phyloP scores from a whole-genome alignment of 345 rosid genomes.

The Eucalyptus guilfoylei region DNA sequence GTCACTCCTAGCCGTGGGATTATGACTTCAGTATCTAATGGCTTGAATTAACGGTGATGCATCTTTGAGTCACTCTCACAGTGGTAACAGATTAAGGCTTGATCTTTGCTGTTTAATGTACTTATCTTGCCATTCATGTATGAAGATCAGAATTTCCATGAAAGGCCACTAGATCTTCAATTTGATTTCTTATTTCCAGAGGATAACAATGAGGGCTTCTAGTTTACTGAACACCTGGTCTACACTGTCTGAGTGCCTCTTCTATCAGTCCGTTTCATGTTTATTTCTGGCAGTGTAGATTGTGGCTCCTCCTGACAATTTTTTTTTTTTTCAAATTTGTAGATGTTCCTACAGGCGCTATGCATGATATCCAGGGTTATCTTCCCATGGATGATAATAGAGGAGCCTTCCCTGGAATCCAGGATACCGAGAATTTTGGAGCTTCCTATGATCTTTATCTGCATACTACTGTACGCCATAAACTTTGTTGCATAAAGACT shows the following conservation, averaged over 20 bases:
- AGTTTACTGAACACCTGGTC: neutral
- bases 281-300: neutral
- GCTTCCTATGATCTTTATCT: constrained; percentile 58
- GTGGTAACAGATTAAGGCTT: neutral
- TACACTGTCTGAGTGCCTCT: neutral
- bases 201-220: neutral
- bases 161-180: neutral
- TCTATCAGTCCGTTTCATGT: neutral
- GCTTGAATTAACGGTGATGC: neutral
- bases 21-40: neutral
- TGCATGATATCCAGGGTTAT: constrained; percentile 29
- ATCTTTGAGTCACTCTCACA: neutral
- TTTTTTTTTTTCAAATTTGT: neutral
- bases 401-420: constrained; percentile 23
- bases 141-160: neutral
- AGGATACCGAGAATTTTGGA: constrained; percentile 44
- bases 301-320: neutral
- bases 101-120: neutral
- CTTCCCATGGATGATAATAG: constrained; percentile 39
- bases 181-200: neutral
- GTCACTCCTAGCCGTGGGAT: neutral
- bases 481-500: neutral
- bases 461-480: constrained; percentile 23
- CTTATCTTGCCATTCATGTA: neutral
- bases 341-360: constrained; percentile 20